These are phyloP conservation scores for Pyronema omphalodes DNA, from an alignment of 495 filamentous ascomycete genomes.

Conservation along the genomic window DNA sequence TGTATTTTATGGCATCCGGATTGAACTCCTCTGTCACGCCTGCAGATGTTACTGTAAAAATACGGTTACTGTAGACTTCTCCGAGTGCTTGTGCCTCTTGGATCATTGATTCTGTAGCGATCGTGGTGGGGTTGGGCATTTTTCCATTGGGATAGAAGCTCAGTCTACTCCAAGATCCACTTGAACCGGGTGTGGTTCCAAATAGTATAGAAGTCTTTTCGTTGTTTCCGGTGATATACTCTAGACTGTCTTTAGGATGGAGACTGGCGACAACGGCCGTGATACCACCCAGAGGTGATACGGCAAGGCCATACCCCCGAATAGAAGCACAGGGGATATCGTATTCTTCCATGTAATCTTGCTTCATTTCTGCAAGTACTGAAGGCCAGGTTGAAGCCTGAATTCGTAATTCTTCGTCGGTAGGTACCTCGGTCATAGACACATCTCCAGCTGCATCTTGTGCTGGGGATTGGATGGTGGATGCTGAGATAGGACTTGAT, in stretches of 20 bases:
- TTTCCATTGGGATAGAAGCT: constrained; percentile 13
- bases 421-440: not conserved
- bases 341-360: constrained; percentile 23
- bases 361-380: constrained; percentile 17
- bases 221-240: constrained; percentile 22
- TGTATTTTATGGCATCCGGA: not conserved
- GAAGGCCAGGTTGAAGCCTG: constrained; percentile 18
- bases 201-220: constrained; percentile 20
- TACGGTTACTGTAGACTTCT: not conserved
- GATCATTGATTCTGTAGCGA: constrained; percentile 17
- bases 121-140: constrained; percentile 15
- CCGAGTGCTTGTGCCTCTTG: constrained; percentile 14
- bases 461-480: not conserved
- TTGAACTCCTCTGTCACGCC: not conserved
- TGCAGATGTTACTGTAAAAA: not conserved
- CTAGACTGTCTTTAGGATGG: constrained; percentile 23
- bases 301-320: constrained; percentile 21
- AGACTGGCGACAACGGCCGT: constrained; percentile 21
- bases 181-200: constrained; percentile 16
- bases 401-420: constrained; percentile 15
- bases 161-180: constrained; percentile 14
- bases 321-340: constrained; percentile 18
- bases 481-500: not conserved
- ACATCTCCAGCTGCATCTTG: not conserved
- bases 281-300: constrained; percentile 21